Evolutionary conservation across 2,329 filamentous ascomycete species (phyloP), one percentile per base, ranked within the genome.

Genomic region (Pezizomycotina sp.): DNA sequence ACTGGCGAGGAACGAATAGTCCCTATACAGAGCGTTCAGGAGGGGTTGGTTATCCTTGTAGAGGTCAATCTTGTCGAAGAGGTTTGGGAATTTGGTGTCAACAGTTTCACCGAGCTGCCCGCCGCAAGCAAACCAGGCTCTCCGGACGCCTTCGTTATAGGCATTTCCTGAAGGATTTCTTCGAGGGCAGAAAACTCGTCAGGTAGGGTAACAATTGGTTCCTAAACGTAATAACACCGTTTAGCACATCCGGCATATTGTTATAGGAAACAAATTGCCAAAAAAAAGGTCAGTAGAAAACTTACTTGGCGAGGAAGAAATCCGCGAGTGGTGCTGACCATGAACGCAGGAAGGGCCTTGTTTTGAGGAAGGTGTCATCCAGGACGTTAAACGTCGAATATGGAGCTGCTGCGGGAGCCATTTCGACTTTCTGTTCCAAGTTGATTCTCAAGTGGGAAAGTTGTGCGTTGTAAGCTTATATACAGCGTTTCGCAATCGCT

Each of bases 1-100:
- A 15, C 80, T 91, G 4, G 83, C 78, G 19, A 92, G 61, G 64
- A 92, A 93, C 9, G 78, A 79, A 57, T 92, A 93, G 61, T 93
- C 84, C 13, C 84, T 69, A 57, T 92, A 92, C 30, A 91, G 61
- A 21, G 83, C 83, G 51, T 84, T 89, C 63, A 91, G 73, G 41
- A 81, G 61, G 10, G 77, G 76, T 24, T 86, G 65, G 58, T 92
- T 75, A 43, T 74, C 62, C 49, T 68, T 64, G 49, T 78, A 76
- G 57, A 71, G 71, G 52, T 89, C 76, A 38, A 92, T 67, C 48
- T 70, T 65, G 4, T 64, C 64, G 1, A 77, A 79, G 30, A 92
- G 63, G 56, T 92, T 79, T 10, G 80, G 77, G 30, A 93, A 68
- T 45, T 74, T 71, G n/a, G 62, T 62, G 46, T 76, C 61, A 28